phyloP scores from a whole-genome alignment of 1,139 yeast genomes.

The Zygotorulaspora mrakii region DNA sequence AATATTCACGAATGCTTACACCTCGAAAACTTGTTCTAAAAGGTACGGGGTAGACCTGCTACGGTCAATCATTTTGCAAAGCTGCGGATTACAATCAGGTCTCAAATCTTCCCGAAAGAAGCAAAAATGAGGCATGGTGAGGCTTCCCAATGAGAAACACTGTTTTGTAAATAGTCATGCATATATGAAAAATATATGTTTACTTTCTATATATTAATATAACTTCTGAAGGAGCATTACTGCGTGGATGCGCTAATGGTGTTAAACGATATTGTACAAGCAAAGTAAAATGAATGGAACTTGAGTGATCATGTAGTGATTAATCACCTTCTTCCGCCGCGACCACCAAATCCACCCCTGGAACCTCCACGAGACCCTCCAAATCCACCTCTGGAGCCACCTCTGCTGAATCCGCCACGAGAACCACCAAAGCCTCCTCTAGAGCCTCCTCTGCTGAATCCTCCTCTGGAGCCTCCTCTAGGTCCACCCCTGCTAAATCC shows the following conservation, averaged over 20 bases:
- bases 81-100: slow-evolving; percentile 37
- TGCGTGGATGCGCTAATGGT: slow-evolving; percentile 1
- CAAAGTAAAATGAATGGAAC: slow-evolving; percentile 6
- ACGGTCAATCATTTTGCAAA: slow-evolving; percentile 39
- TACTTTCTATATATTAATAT: not conserved
- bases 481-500: not conserved
- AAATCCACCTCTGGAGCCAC: slow-evolving; percentile 40
- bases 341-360: slow-evolving; percentile 43
- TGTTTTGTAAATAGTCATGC: not conserved
- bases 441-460: slow-evolving; percentile 37
- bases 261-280: slow-evolving; percentile 13
- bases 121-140: slow-evolving; percentile 9
- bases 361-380: slow-evolving; percentile 46
- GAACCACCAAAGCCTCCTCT: slow-evolving; percentile 47
- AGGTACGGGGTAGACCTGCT: slow-evolving; percentile 43
- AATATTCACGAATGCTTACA: slow-evolving; percentile 41
- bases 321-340: slow-evolving; percentile 36
- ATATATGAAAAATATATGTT: slow-evolving; percentile 2
- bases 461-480: slow-evolving; percentile 45
- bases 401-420: slow-evolving; percentile 46
- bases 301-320: not conserved
- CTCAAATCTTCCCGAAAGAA: slow-evolving; percentile 25
- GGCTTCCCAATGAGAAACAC: slow-evolving; percentile 1
- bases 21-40: slow-evolving; percentile 27
- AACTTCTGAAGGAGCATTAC: not conserved